These are phyloP conservation scores for Diaporthe destruens DNA, from an alignment of 2,329 filamentous ascomycete genomes.

Conservation along the genomic window DNA sequence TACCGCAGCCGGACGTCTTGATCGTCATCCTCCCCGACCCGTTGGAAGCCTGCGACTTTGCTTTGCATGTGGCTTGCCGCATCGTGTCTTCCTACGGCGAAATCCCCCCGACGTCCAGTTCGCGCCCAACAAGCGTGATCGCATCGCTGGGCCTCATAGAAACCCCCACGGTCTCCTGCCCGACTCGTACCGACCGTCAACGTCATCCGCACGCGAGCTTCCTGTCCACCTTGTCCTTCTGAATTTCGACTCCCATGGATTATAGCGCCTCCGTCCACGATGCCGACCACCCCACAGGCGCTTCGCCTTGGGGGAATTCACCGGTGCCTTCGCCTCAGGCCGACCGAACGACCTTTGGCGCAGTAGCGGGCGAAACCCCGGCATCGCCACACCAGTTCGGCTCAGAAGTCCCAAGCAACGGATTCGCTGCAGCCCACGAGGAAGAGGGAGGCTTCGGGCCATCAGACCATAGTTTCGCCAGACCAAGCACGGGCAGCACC, in stretches of 20 bases:
- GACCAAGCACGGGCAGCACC: constrained; percentile 62
- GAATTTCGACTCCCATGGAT: constrained; percentile 59
- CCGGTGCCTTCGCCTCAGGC: constrained; percentile 64
- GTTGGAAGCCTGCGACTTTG: constrained; percentile 4
- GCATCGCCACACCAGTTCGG: constrained; percentile 57
- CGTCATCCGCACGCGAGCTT: constrained; percentile 42
- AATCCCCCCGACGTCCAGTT: neutral
- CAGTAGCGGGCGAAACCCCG: constrained; percentile 55
- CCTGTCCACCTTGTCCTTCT: neutral
- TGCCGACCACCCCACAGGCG: constrained; percentile 63
- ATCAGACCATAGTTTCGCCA: constrained; percentile 56
- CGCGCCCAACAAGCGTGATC: neutral
- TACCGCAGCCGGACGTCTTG: constrained; percentile 3
- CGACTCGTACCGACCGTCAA: constrained; percentile 36
- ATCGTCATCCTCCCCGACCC: constrained; percentile 9
- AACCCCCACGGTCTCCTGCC: neutral
- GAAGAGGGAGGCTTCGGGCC: constrained; percentile 53
- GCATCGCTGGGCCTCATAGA: neutral
- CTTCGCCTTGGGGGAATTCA: constrained; percentile 69
- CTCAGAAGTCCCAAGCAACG: constrained; percentile 58
- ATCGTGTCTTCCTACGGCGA: neutral
- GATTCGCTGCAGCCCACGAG: constrained; percentile 54
- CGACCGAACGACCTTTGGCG: constrained; percentile 58
- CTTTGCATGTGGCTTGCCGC: neutral
- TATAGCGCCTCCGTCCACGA: constrained; percentile 69